A percentile compares a stretch with the other conserved stretches of the same genome.
These are phyloP conservation scores for Cetradonia linearis DNA, from an alignment of 495 filamentous ascomycete genomes.

Conservation along the genomic window DNA sequence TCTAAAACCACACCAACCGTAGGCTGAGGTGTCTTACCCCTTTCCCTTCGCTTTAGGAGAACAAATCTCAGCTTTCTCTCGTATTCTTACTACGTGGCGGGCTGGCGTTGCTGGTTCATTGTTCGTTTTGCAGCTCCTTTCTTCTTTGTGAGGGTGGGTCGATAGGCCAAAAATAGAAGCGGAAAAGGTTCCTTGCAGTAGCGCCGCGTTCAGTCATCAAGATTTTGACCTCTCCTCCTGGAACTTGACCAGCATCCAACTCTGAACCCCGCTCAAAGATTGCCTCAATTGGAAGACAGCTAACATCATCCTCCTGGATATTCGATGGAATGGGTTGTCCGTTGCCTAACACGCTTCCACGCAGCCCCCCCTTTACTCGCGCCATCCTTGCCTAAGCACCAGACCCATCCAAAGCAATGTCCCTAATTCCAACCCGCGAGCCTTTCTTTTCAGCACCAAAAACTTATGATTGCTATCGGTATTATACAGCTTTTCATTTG, in stretches of 20 bases:
- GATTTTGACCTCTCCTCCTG: neutral
- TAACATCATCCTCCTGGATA: neutral
- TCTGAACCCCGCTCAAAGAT: too few relatives aligned
- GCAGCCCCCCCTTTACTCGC: neutral
- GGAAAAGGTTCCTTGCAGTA: constrained; percentile 19
- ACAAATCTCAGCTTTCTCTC: neutral
- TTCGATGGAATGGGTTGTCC: neutral
- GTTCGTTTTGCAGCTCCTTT: constrained; percentile 1
- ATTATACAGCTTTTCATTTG: neutral
- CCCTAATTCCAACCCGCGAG: neutral
- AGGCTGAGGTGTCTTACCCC: neutral
- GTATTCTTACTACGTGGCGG: neutral
- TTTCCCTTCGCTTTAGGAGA: neutral
- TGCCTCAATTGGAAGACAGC: neutral
- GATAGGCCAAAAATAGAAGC: constrained; percentile 12
- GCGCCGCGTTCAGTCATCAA: constrained; percentile 13
- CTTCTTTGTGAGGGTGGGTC: neutral
- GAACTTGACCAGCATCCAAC: neutral
- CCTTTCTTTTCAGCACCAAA: neutral
- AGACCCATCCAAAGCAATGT: neutral
- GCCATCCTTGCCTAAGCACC: neutral
- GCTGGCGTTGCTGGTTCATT: neutral
- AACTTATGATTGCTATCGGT: too few relatives aligned
- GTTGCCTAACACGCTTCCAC: neutral
- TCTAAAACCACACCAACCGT: neutral